A percentile compares a stretch with the other conserved stretches of the same genome.
Evolutionary conservation across 805 yeast species (phyloP).

Genomic region (Spencermartinsiella europaea): DNA sequence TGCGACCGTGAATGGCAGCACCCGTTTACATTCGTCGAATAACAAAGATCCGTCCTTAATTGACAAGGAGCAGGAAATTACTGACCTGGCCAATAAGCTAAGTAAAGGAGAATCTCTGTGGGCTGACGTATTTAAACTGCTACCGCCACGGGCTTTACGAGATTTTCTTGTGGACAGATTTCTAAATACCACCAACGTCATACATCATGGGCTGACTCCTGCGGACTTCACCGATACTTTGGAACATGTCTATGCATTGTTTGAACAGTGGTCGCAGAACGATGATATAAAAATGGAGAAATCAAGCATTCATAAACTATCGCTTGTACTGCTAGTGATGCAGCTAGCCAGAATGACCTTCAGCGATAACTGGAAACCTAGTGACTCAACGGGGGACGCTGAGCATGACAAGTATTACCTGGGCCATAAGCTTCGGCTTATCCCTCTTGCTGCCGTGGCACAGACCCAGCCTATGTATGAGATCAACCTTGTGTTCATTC

Average conservation of each 20-base stretch:
- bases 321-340: conserved; percentile 13
- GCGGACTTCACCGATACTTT: conserved; percentile 13
- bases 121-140: conserved; percentile 13
- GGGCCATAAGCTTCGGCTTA: conserved; percentile 11
- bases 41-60: neutral
- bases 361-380: conserved; percentile 9
- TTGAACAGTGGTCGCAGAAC: neutral
- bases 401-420: conserved; percentile 10
- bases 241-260: conserved; percentile 14
- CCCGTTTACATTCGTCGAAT: neutral
- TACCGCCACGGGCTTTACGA: conserved; percentile 21
- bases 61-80: neutral
- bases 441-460: conserved; percentile 10
- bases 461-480: conserved; percentile 11
- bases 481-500: conserved; percentile 20
- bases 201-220: conserved; percentile 20
- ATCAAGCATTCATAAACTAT: conserved; percentile 15
- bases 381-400: conserved; percentile 3
- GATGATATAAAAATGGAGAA: conserved; percentile 8
- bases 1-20: neutral
- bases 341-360: conserved; percentile 11
- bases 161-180: conserved; percentile 20
- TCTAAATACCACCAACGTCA: conserved; percentile 16
- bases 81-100: conserved; percentile 1
- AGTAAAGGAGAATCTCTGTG: conserved; percentile 5